These are phyloP conservation scores for Ampelomyces quisqualis DNA, from an alignment of 2,329 filamentous ascomycete species.

Conservation along the genomic window DNA sequence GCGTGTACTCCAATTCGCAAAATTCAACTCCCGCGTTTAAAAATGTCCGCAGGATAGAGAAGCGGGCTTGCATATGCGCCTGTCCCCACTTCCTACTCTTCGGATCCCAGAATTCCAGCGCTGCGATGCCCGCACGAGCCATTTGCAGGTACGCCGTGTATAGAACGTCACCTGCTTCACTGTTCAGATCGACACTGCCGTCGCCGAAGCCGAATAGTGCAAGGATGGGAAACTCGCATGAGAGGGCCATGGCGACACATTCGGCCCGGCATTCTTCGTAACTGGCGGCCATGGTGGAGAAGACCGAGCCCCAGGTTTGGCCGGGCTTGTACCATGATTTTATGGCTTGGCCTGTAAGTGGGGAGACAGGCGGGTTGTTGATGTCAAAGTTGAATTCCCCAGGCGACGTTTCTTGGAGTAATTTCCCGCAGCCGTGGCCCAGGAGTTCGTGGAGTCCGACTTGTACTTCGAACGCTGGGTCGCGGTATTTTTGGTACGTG, in stretches of 20 bases:
- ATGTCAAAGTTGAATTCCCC: conserved; percentile 88
- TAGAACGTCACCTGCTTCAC: conserved; percentile 80
- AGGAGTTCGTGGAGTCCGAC: conserved; percentile 90
- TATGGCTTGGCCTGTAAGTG: conserved; percentile 74
- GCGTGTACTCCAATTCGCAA: conserved; percentile 74
- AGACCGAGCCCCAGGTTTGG: conserved; percentile 92
- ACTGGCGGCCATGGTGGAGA: conserved; percentile 80
- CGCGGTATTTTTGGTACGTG: conserved; percentile 78
- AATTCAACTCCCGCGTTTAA: conserved; percentile 83
- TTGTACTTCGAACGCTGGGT: conserved; percentile 89
- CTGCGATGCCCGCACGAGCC: conserved; percentile 86
- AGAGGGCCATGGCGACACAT: conserved; percentile 86
- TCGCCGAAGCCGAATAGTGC: conserved; percentile 91
- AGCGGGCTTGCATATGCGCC: conserved; percentile 82
- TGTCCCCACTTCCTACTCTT: conserved; percentile 91
- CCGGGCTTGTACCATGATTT: conserved; percentile 90
- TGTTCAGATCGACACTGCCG: conserved; percentile 69
- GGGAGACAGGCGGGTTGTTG: conserved; percentile 76
- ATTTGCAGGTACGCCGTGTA: conserved; percentile 89
- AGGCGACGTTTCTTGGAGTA: conserved; percentile 82
- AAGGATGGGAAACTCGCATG: conserved; percentile 84
- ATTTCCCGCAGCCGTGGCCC: conserved; percentile 89
- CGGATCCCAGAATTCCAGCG: conserved; percentile 93
- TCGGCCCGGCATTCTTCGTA: conserved; percentile 97
- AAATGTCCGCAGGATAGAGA: conserved; percentile 83